Evolutionary conservation across 108 stramenopile species (phyloP), one percentile per base, ranked within the genome.

Genomic region (Skeletonema tropicum): DNA sequence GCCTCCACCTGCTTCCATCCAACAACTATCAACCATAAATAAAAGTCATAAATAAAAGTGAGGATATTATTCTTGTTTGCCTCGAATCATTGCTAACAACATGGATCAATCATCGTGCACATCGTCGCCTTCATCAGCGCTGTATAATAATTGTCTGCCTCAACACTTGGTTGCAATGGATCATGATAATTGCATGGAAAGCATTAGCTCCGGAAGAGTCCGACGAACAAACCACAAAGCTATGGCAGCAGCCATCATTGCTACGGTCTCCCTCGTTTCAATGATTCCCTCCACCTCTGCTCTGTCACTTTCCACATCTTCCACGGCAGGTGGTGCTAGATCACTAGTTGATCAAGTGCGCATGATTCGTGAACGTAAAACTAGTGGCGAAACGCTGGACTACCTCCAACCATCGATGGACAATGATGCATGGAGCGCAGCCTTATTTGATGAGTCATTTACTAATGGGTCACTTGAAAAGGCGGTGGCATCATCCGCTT

Each of bases 371-470:
- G 52, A 55, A 25, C 52, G 25, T 1, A 55, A 55, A 55, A 55
- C 23, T 55, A 55, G 23, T 55, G 52, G 52, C 10, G 52, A 23
- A 9, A n/a, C 52, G 52, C 61, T 76, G 3, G 35, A 46, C 21
- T 61, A 58, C 19, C 41, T 52, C 39, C 60, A 66, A 25, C 76
- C 68, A 7, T 61, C 67, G 5, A 21, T 76, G 23, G 75, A 76
- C 48, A 68, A 76, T 36, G 75, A 76, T 9, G 75, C 75, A 3
- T 76, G 75, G 75, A 38, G 67, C n/a, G 66, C 75, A 5, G 67
- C 75, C 68, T 55, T 77, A 6, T 77, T 77, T 14, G 69, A 70
- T 12, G 76, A 81, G 6, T 66, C 36, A 1, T 49, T n/a, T 41
- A 7, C 64, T 13, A 66, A 38, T 35, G 52, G 52, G 9, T 70